phyloP scores from a whole-genome alignment of 2,329 filamentous ascomycete genomes.

The Penicillium frequentans region DNA sequence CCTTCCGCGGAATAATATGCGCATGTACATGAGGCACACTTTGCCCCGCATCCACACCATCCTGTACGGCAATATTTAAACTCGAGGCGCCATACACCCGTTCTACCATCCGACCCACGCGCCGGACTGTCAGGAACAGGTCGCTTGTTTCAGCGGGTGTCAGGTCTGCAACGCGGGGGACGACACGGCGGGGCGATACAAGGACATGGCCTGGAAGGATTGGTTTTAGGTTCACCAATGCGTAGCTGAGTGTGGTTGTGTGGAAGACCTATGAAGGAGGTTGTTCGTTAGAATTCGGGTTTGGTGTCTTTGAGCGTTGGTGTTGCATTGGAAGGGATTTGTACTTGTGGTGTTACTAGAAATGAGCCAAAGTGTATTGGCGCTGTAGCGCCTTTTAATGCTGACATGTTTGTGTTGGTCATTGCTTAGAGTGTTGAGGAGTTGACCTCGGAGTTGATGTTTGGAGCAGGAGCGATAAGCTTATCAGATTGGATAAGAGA shows the following conservation, averaged over 20 bases:
- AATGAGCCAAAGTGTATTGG: slow-evolving; percentile 72
- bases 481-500: slow-evolving; percentile 6
- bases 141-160: slow-evolving; percentile 72
- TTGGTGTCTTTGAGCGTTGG: not conserved
- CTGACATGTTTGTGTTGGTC: slow-evolving; percentile 22
- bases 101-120: slow-evolving; percentile 73
- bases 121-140: slow-evolving; percentile 83
- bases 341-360: slow-evolving; percentile 71
- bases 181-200: slow-evolving; percentile 70
- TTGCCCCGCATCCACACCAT: slow-evolving; percentile 86
- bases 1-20: slow-evolving; percentile 77
- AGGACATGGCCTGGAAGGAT: slow-evolving; percentile 91
- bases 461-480: slow-evolving; percentile 29
- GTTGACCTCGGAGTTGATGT: not conserved
- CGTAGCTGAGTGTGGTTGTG: slow-evolving; percentile 74
- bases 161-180: slow-evolving; percentile 75
- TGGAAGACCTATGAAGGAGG: slow-evolving; percentile 72
- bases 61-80: slow-evolving; percentile 94
- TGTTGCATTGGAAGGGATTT: not conserved
- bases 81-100: slow-evolving; percentile 65
- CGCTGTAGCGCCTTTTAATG: slow-evolving; percentile 29
- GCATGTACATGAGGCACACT: slow-evolving; percentile 92
- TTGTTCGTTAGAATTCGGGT: not conserved
- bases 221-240: slow-evolving; percentile 92
- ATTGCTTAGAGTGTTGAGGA: not conserved